Conservation (phyloP, 163 green algal genomes). For the Trebouxia gelatinosa region DNA sequence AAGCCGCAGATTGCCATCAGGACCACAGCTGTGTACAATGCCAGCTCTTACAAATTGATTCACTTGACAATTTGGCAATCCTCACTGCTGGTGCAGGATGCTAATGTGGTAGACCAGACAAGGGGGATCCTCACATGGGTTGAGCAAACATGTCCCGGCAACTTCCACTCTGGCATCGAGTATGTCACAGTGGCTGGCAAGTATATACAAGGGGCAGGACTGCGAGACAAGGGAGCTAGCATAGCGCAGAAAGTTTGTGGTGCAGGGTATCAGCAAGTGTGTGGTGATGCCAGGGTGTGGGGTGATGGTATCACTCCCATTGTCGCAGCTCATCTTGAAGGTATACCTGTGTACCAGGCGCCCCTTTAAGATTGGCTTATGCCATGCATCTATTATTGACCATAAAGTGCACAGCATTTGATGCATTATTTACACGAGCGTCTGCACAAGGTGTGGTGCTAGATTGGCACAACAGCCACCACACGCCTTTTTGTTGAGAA, state of each 20-base stretch:
- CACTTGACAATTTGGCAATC: too few species aligned
- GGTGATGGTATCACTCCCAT: conserved; percentile 91
- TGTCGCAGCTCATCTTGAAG: conserved; percentile 71
- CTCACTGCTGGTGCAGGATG: neutral
- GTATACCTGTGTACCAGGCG: conserved; percentile 33
- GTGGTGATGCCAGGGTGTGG: conserved; percentile 79
- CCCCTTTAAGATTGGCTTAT: too few species aligned
- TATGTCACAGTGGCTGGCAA: conserved; percentile 73
- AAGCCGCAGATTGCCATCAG: neutral
- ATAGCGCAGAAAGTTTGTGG: conserved; percentile 69
- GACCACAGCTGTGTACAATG: neutral
- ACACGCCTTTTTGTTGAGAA: too few species aligned
- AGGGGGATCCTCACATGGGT: conserved; percentile 86
- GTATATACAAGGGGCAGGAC: conserved; percentile 67
- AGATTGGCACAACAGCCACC: too few species aligned
- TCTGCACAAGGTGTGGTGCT: too few species aligned
- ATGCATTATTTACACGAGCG: too few species aligned
- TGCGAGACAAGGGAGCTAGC: conserved; percentile 50
- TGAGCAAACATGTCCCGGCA: conserved; percentile 67
- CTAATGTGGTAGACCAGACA: conserved; percentile 88
- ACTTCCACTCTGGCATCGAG: conserved; percentile 69
- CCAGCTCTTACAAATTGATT: neutral
- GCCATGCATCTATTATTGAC: too few species aligned
- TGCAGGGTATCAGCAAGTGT: conserved; percentile 75
- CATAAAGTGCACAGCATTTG: too few species aligned